These are phyloP conservation scores for Syzygium aqueum DNA, from an alignment of 345 rosid species.

Conservation along the genomic window DNA sequence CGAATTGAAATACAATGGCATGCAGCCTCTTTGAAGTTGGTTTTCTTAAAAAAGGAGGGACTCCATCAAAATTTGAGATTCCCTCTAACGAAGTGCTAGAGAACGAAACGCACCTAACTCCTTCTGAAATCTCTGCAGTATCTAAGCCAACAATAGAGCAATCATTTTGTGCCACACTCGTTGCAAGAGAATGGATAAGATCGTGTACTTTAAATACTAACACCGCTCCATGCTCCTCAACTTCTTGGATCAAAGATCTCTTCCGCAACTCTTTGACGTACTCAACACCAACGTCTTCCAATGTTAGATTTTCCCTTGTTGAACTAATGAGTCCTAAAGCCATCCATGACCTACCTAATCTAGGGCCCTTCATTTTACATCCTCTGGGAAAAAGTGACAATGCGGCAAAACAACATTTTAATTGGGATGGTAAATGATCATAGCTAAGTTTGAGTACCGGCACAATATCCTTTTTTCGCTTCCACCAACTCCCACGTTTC, in stretches of 20 bases:
- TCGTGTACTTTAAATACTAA: background rate
- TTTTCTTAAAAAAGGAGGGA: background rate
- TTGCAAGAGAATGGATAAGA: background rate
- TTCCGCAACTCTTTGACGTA: background rate
- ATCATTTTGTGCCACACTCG: background rate
- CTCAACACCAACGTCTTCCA: background rate
- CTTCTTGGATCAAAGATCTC: background rate
- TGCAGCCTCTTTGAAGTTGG: background rate
- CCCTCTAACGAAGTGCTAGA: background rate
- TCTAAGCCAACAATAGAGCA: background rate
- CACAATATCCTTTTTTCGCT: background rate
- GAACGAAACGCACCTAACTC: background rate
- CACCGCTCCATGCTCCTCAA: background rate
- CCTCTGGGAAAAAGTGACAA: background rate
- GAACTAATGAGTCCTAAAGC: background rate
- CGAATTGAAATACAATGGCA: background rate
- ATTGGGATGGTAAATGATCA: background rate
- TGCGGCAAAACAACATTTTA: background rate
- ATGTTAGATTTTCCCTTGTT: background rate
- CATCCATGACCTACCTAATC: background rate
- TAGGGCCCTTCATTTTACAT: background rate
- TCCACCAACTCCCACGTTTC: background rate
- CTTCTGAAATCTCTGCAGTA: fast-evolving
- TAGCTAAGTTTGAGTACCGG: background rate
- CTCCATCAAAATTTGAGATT: background rate